Evolutionary conservation across 345 rosid genomes (phyloP).

Genomic region (Odontarrhena argentea): DNA sequence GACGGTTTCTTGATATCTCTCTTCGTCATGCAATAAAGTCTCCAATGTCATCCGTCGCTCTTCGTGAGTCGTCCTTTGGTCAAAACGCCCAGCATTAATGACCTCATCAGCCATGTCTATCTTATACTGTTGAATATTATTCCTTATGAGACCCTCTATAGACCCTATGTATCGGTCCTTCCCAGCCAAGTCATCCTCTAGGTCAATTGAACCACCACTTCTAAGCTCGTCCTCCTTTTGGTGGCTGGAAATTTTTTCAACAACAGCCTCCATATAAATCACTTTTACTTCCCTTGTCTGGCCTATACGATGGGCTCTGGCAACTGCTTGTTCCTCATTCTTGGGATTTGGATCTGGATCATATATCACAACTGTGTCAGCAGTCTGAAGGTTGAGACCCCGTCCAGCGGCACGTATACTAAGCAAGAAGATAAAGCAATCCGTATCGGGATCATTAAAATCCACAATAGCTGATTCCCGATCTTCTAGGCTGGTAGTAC

Average conservation of each 20-base stretch:
- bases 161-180: constrained; percentile 98
- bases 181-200: constrained; percentile 97
- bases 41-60: constrained; percentile 98
- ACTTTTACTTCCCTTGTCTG: constrained; percentile 97
- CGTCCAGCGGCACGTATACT: constrained; percentile 99
- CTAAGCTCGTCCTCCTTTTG: constrained; percentile 93
- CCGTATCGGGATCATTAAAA: constrained; percentile 81
- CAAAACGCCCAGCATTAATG: constrained; percentile 99
- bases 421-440: constrained; percentile 93
- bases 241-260: constrained; percentile 83
- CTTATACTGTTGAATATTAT: constrained; percentile 98
- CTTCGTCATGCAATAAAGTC: constrained; percentile 96
- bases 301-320: constrained; percentile 99
- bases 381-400: constrained; percentile 99
- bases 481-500: constrained; percentile 98
- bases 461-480: constrained; percentile 99
- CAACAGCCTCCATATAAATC: constrained; percentile 99
- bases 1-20: constrained; percentile 97
- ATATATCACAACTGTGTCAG: constrained; percentile 96
- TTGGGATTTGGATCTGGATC: constrained; percentile 99
- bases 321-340: constrained; percentile 99
- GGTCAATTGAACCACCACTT: constrained; percentile 80
- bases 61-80: constrained; percentile 99
- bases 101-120: constrained; percentile 99
- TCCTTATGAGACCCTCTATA: constrained; percentile 98